Percentiles rank a stretch among this genome's conserved stretches.
phyloP scores from a whole-genome alignment of 139 green algal species.

The Spirogloea muscicola region DNA sequence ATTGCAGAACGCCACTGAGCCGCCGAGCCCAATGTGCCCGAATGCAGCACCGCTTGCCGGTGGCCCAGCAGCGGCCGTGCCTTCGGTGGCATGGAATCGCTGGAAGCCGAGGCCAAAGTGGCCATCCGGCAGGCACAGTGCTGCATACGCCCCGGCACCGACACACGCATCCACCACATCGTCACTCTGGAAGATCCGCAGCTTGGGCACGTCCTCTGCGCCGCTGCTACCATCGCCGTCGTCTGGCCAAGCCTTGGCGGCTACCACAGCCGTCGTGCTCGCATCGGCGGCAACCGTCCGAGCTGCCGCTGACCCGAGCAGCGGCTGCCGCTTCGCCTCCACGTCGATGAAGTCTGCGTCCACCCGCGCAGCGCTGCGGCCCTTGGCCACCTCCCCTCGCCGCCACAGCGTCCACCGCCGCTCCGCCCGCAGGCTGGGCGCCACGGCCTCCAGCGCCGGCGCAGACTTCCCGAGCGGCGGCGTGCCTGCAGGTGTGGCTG shows the following conservation, averaged over 20 bases:
- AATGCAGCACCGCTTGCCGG: conserved; percentile 5
- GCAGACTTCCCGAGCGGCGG: conserved; percentile 8
- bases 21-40: conserved; percentile 34
- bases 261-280: no score
- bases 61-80: not conserved
- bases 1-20: conserved; percentile 27
- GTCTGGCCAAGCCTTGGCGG: no score
- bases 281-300: no score
- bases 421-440: no score
- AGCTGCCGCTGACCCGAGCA: no score
- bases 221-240: not conserved
- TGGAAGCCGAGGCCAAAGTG: conserved; percentile 15
- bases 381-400: no score
- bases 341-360: no score
- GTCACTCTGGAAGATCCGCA: not conserved
- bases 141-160: not conserved
- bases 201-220: not conserved
- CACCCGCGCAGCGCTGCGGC: no score
- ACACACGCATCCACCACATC: not conserved
- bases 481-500: conserved; percentile 4
- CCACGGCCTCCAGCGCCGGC: not conserved
- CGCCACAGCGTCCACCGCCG: no score
- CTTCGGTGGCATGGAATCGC: not conserved
- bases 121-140: not conserved
- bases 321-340: no score